Evolutionary conservation across 768 basidiomycete species (phyloP), one percentile per base, ranked within the genome.

Genomic region (Amanita jacksonii): DNA sequence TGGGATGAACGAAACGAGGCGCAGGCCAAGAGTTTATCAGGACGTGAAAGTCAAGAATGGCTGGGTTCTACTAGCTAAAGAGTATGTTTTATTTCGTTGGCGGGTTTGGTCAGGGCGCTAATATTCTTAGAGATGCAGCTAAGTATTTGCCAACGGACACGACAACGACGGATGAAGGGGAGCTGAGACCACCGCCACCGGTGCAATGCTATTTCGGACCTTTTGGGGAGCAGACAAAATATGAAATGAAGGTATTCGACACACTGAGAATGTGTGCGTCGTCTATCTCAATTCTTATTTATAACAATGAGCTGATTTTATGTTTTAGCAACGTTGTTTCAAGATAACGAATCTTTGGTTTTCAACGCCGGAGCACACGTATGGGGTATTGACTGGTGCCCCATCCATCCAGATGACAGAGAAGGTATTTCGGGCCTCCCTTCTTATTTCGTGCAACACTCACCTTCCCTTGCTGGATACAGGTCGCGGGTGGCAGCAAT

Each of bases 301-400:
- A 31, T 23, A 45, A 10, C 5, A 27, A 41, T 28, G 25, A 25
- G 33, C 38, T 27, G 5, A 50, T 27, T 43, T 8, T 6, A 42
- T 8, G 16, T 9, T 44, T 10, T 48, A 92, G 89, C 77, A 30
- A 65, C 77, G 8, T 75, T 73, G 50, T 61, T 81, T 8, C 65
- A 76, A 2, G 73, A 71, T 30, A 79, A 75, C 51, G 66, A 69
- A 22, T 71, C 83, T 0, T 73, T 83, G 48, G 66, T 94, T 1
- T 83, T 97, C 60, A 87, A 83, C 49, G 83, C 86, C 0, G 96
- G 96, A 5, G 85, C 82, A 2, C 85, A 89, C 0, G 84, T 88
- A n/a, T 89, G 85, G 81, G 88, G 80, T 2, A 55, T 94, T 27
- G 90, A 93, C 51, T 98, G 93, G 93, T 92, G 91, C 59, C 94